phyloP scores from a whole-genome alignment of 2,329 filamentous ascomycete species.

The Colletotrichum euphorbiae region DNA sequence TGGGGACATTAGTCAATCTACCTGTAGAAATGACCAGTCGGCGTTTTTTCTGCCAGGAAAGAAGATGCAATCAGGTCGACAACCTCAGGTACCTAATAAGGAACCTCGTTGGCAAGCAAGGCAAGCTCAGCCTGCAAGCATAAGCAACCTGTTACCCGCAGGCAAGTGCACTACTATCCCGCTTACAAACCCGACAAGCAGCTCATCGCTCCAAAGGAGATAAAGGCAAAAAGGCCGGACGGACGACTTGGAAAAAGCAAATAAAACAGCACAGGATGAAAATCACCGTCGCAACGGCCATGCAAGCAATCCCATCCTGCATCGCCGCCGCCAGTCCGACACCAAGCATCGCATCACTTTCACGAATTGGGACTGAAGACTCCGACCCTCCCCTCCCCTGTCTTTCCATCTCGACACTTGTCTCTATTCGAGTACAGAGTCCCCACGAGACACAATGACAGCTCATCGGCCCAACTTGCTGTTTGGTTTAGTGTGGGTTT shows the following conservation, averaged over 20 bases:
- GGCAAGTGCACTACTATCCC: not conserved
- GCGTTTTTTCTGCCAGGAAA: constrained; percentile 24
- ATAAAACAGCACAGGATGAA: constrained; percentile 16
- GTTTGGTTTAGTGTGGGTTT: constrained; percentile 10
- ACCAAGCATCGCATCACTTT: constrained; percentile 13
- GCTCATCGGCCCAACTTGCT: not conserved
- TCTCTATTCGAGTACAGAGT: not conserved
- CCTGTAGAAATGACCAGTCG: constrained; percentile 20
- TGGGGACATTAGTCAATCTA: not conserved
- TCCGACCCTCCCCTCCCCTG: not conserved
- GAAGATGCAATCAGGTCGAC: not conserved
- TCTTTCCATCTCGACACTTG: constrained; percentile 14
- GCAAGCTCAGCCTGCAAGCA: no score
- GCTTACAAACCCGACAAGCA: not conserved
- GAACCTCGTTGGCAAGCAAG: no score
- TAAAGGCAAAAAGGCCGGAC: not conserved
- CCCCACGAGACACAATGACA: not conserved
- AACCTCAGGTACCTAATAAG: not conserved
- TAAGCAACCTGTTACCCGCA: no score
- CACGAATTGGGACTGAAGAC: not conserved
- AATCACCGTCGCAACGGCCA: constrained; percentile 19
- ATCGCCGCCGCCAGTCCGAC: not conserved
- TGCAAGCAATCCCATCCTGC: constrained; percentile 28
- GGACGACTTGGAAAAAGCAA: constrained; percentile 18
- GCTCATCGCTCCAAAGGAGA: not conserved